A percentile compares a stretch with the other conserved stretches of the same genome.
Evolutionary conservation across 2,329 filamentous ascomycete genomes (phyloP).

Genomic region (Calonectria pauciramosa): DNA sequence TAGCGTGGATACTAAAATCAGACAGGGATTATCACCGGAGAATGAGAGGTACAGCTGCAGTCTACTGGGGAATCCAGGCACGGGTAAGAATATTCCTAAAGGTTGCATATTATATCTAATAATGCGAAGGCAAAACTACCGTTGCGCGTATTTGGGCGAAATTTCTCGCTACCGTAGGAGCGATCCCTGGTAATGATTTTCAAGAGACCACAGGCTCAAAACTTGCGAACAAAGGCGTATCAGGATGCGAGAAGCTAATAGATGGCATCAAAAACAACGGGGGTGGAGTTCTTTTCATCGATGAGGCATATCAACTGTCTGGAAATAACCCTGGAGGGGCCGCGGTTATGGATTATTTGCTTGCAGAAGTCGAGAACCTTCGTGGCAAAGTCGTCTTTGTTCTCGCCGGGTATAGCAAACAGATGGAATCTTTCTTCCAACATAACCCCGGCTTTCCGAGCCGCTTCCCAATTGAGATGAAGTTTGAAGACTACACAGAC

Average conservation of each 20-base stretch:
- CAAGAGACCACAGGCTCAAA: constrained; percentile 77
- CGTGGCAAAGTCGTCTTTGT: constrained; percentile 79
- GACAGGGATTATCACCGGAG: constrained; percentile 68
- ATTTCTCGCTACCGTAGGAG: constrained; percentile 73
- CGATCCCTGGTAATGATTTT: constrained; percentile 72
- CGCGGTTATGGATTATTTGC: constrained; percentile 77
- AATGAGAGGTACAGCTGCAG: constrained; percentile 73
- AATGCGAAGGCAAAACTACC: constrained; percentile 72
- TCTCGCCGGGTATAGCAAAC: constrained; percentile 78
- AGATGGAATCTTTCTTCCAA: constrained; percentile 83
- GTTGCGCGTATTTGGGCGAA: constrained; percentile 79
- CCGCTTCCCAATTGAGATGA: constrained; percentile 75
- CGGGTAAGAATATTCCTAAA: constrained; percentile 60
- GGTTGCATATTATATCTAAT: constrained; percentile 19
- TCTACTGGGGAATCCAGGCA: constrained; percentile 81
- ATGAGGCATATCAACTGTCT: constrained; percentile 83
- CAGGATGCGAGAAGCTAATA: constrained; percentile 66
- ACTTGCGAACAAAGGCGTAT: constrained; percentile 73
- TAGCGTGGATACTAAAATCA: constrained; percentile 70
- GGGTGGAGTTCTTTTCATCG: constrained; percentile 81
- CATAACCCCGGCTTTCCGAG: constrained; percentile 81
- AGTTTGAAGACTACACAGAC: constrained; percentile 79
- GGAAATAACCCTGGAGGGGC: constrained; percentile 69
- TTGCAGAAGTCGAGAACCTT: constrained; percentile 80
- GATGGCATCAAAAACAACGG: constrained; percentile 65